Evolutionary conservation across 768 basidiomycete species (phyloP).

Genomic region (Boletus reticulatus): DNA sequence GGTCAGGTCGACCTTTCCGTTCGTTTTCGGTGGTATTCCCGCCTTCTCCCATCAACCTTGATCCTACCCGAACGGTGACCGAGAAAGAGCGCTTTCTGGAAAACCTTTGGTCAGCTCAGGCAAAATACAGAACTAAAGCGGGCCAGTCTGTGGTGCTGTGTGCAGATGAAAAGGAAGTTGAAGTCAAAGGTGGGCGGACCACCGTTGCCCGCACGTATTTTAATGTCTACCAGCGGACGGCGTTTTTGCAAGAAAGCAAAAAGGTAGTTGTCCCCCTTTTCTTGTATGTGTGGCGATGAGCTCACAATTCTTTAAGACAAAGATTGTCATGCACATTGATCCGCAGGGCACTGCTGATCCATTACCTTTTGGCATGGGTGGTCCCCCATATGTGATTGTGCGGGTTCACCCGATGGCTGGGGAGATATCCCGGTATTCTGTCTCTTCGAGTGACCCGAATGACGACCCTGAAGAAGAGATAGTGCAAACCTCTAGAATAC

Average conservation of each 20-base stretch:
- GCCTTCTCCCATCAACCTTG: conserved; percentile 61
- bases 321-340: conserved; percentile 87
- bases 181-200: conserved; percentile 55
- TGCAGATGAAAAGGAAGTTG: conserved; percentile 74
- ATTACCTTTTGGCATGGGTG: conserved; percentile 68
- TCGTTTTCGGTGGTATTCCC: conserved; percentile 76
- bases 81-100: conserved; percentile 85
- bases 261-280: conserved; percentile 51
- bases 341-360: conserved; percentile 70
- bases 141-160: conserved; percentile 73
- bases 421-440: conserved; percentile 75
- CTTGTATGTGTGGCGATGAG: not conserved
- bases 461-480: conserved; percentile 83
- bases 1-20: conserved; percentile 86
- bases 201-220: conserved; percentile 81
- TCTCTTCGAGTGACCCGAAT: conserved; percentile 68
- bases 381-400: conserved; percentile 76
- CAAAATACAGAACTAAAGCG: conserved; percentile 66
- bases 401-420: conserved; percentile 83
- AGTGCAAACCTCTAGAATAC: conserved; percentile 72
- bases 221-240: conserved; percentile 82
- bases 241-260: conserved; percentile 72
- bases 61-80: conserved; percentile 57
- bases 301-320: conserved; percentile 52
- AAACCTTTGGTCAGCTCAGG: conserved; percentile 88